Conservation (phyloP, 2,329 filamentous ascomycete species). For the Ceratocystis colombiana region DNA sequence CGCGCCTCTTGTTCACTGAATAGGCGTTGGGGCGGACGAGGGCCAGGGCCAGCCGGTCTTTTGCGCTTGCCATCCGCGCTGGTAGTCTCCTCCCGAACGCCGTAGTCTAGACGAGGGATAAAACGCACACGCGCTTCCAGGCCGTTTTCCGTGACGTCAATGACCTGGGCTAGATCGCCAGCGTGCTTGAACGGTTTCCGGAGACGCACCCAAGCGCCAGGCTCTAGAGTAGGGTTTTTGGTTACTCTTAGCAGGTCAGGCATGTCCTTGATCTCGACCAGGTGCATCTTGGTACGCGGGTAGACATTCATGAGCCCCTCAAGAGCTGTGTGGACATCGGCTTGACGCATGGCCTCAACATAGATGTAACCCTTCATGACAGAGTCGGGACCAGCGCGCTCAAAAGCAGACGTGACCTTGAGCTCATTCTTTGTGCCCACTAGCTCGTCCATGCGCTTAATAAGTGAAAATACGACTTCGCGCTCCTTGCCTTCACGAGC, state of each 20-base stretch:
- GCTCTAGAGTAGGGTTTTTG: conserved; percentile 74
- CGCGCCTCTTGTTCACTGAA: conserved; percentile 91
- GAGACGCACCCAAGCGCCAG: conserved; percentile 86
- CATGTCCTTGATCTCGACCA: conserved; percentile 95
- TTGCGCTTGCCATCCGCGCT: conserved; percentile 66
- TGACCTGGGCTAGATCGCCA: conserved; percentile 81
- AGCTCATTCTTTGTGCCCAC: conserved; percentile 67
- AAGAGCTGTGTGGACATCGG: conserved; percentile 72
- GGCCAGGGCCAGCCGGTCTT: conserved; percentile 50
- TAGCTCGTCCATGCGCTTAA: conserved; percentile 78
- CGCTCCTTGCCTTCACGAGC: conserved; percentile 94
- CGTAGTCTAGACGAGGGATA: conserved; percentile 87
- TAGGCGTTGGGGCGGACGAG: conserved; percentile 72
- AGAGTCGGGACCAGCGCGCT: conserved; percentile 65
- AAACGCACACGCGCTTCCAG: conserved; percentile 77
- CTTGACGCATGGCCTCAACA: conserved; percentile 78
- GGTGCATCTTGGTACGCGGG: conserved; percentile 70
- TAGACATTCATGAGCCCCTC: conserved; percentile 85
- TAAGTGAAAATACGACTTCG: conserved; percentile 78
- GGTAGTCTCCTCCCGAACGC: conserved; percentile 63
- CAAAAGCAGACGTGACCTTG: conserved; percentile 81
- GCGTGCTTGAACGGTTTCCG: conserved; percentile 69
- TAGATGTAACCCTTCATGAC: conserved; percentile 93
- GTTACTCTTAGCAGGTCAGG: conserved; percentile 85
- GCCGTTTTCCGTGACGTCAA: conserved; percentile 87